A percentile compares a stretch with the other conserved stretches of the same genome.
Conservation (phyloP, 2,329 filamentous ascomycete genomes). For the Pestalotiopsis sp. region DNA sequence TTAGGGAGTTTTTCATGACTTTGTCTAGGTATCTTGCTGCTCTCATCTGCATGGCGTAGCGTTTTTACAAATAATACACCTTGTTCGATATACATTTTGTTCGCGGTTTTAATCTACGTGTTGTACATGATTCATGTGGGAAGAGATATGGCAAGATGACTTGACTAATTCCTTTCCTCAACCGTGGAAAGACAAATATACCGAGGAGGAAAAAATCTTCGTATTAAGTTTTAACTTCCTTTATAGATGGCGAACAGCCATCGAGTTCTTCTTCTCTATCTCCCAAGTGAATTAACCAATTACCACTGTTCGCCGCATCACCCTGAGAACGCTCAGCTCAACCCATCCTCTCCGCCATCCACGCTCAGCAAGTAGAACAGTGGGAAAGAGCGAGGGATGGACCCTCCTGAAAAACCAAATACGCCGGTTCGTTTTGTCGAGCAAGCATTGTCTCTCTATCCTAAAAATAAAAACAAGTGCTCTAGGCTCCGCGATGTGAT, state of each 20-base stretch:
- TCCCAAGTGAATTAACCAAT: not conserved
- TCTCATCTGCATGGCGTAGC: constrained; percentile 12
- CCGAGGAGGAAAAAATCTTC: not conserved
- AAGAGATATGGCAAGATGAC: not conserved
- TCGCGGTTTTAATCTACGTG: not conserved
- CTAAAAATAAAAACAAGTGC: not conserved
- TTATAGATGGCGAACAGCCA: not conserved
- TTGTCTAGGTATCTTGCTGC: not conserved
- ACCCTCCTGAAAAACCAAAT: not conserved
- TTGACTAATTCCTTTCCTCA: too few species aligned
- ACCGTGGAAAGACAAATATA: not conserved
- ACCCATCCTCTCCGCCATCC: not conserved
- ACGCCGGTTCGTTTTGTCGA: not conserved
- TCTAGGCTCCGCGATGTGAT: not conserved
- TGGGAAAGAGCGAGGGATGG: not conserved
- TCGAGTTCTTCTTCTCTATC: not conserved
- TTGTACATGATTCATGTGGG: not conserved
- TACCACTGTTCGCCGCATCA: not conserved
- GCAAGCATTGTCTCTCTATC: not conserved
- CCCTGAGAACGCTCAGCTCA: not conserved
- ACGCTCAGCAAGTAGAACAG: not conserved
- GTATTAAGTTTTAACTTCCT: not conserved
- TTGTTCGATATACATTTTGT: not conserved
- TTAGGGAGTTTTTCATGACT: not conserved
- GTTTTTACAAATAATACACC: constrained; percentile 1